Percentiles rank a stretch among this genome's conserved stretches.
Conservation (phyloP, 129 eudicot genomes). For the carrot (Daucus carota) region DH1_v3.0 NC_030386.2:34132501-34133000, state of each 20-base stretch:
- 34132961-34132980: too few species aligned
- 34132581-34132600: background rate
- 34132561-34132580: background rate
- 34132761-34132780: background rate
- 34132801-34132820: background rate
- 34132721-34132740: background rate
- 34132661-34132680: background rate
- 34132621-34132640: background rate
- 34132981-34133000: too few species aligned
- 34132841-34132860: background rate
- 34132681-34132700: background rate
- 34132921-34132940: background rate
- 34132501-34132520: constrained; percentile 90
- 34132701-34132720: background rate
- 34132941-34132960: background rate
- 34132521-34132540: constrained; percentile 98
- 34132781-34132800: background rate
- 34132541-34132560: constrained; percentile 21
- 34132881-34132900: background rate
- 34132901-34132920: background rate
- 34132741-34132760: background rate
- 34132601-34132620: background rate
- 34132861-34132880: background rate
- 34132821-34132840: background rate
- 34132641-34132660: background rate